A percentile compares a stretch with the other conserved stretches of the same genome.
Evolutionary conservation across 192 early-diverging fungal genomes (phyloP).

Genomic region (Podochytrium sp.): DNA sequence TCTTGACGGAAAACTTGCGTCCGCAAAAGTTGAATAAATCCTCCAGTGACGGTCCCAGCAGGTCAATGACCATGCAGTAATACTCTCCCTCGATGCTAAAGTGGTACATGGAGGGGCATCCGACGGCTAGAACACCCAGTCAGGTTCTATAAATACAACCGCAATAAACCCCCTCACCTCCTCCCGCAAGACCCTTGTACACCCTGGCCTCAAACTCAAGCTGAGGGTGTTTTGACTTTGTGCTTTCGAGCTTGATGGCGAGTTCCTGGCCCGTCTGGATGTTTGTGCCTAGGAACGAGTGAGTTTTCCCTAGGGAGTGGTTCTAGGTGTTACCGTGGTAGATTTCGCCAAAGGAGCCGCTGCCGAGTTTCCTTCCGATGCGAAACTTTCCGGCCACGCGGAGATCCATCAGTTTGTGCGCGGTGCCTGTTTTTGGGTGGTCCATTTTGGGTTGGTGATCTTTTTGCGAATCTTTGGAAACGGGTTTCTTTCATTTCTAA

Average conservation of each 20-base stretch:
- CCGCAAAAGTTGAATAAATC: conserved; percentile 69
- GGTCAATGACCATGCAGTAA: conserved; percentile 68
- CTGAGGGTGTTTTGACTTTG: conserved; percentile 94
- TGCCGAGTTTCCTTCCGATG: conserved; percentile 94
- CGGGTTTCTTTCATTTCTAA: no score
- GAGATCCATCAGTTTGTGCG: conserved; percentile 45
- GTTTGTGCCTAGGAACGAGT: conserved; percentile 66
- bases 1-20: conserved; percentile 64
- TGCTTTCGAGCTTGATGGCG: conserved; percentile 96
- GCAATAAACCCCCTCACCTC: conserved; percentile 63
- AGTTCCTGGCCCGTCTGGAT: conserved; percentile 91
- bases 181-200: conserved; percentile 93
- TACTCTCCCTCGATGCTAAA: conserved; percentile 73
- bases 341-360: conserved; percentile 97
- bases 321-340: conserved; percentile 75
- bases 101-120: conserved; percentile 88
- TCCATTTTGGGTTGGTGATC: no score
- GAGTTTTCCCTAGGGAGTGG: background rate
- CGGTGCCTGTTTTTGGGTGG: background rate
- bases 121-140: conserved; percentile 81
- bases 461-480: no score
- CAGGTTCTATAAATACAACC: conserved; percentile 94
- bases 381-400: conserved; percentile 93
- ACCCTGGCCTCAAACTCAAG: conserved; percentile 97
- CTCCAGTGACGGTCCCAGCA: conserved; percentile 61